Conservation (phyloP, 108 stramenopile genomes). For the Skeletonema costatum region DNA sequence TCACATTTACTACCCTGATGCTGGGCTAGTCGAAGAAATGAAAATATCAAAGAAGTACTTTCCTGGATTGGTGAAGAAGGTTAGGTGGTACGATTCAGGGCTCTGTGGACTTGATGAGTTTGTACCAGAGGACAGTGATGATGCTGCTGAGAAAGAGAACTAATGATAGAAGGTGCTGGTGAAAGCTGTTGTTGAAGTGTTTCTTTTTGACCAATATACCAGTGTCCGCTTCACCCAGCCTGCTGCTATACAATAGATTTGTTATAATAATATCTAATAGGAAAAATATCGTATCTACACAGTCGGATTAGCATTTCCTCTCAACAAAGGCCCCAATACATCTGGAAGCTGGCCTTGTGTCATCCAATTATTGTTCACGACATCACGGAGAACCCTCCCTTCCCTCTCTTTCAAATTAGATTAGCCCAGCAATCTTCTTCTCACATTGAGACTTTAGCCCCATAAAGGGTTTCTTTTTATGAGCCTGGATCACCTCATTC, state of each 20-base stretch:
- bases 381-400: too few species aligned
- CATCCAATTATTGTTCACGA: background rate
- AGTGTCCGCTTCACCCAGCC: too few species aligned
- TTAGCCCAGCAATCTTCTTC: conserved; percentile 3
- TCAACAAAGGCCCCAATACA: background rate
- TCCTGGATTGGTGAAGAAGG: conserved; percentile 35
- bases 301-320: background rate
- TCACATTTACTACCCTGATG: conserved; percentile 67
- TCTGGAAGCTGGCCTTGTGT: background rate
- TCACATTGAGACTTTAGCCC: conserved; percentile 14
- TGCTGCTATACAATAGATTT: too few species aligned
- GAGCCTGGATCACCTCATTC: conserved; percentile 5
- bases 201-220: too few species aligned
- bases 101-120: conserved; percentile 27
- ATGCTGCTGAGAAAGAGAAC: background rate
- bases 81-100: conserved; percentile 41
- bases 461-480: conserved; percentile 7
- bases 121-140: background rate
- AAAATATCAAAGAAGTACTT: conserved; percentile 57
- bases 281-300: background rate
- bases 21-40: conserved; percentile 71
- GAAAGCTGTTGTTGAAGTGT: background rate
- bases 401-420: conserved; percentile 4
- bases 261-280: background rate
- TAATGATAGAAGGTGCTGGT: background rate